Conservation (phyloP, 2,329 filamentous ascomycete species). For the Colletotrichum scovillei region DNA sequence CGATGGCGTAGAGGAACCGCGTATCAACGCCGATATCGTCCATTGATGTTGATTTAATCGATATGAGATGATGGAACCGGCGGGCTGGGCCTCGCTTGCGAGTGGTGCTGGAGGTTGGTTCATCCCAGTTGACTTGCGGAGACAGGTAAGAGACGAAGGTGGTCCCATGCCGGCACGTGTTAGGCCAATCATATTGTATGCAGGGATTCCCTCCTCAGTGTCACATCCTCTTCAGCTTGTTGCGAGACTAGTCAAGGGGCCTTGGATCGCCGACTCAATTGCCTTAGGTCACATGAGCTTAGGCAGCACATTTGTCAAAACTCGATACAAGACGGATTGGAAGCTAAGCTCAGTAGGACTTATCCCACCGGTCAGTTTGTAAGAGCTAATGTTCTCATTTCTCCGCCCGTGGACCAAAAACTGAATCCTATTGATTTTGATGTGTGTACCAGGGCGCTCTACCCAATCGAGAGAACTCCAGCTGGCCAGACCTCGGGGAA, state of each 20-base stretch:
- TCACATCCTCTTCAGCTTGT: background rate
- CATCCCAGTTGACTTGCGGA: background rate
- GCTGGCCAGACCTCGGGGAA: background rate
- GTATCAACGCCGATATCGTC: background rate
- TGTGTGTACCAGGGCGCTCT: background rate
- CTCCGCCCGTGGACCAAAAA: background rate
- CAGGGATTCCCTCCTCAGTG: background rate
- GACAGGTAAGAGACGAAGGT: constrained; percentile 8
- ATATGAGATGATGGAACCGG: background rate
- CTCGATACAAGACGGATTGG: background rate
- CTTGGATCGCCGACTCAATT: background rate
- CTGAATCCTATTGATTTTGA: background rate
- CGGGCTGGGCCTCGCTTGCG: background rate
- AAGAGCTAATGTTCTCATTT: background rate
- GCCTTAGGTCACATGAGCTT: background rate
- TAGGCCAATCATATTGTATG: background rate
- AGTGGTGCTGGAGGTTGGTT: background rate
- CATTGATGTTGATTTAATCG: background rate
- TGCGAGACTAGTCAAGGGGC: background rate
- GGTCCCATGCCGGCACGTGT: background rate
- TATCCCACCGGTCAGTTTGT: background rate
- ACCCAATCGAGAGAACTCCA: background rate
- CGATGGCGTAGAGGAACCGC: background rate
- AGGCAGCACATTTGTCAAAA: no score
- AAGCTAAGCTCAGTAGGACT: background rate